These are phyloP conservation scores for Neurospora sp. DNA, from an alignment of 495 filamentous ascomycete genomes.

Conservation along the genomic window DNA sequence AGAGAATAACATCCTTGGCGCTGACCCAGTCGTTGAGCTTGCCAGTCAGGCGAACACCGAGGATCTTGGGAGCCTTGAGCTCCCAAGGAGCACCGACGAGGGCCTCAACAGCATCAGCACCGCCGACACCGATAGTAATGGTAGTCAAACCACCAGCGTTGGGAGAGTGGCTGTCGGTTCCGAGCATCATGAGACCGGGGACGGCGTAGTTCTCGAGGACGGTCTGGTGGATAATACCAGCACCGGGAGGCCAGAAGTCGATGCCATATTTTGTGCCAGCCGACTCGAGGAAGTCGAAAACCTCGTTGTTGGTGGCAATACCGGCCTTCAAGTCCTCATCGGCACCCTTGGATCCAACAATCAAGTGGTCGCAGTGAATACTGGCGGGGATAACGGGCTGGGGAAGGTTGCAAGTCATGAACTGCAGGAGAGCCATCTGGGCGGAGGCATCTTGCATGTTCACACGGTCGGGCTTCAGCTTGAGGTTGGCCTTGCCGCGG, in stretches of 20 bases:
- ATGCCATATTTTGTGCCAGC: conserved; percentile 94
- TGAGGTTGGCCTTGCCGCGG: conserved; percentile 82
- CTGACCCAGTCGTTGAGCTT: conserved; percentile 81
- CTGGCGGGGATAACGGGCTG: conserved; percentile 92
- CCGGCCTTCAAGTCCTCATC: conserved; percentile 78
- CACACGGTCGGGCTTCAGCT: conserved; percentile 94
- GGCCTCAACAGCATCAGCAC: conserved; percentile 94
- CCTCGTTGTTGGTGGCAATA: conserved; percentile 88
- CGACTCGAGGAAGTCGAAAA: conserved; percentile 94
- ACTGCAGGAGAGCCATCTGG: conserved; percentile 95
- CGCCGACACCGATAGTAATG: conserved; percentile 95
- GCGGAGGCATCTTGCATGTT: conserved; percentile 99
- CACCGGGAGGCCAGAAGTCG: conserved; percentile 97
- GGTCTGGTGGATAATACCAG: conserved; percentile 98
- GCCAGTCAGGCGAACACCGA: conserved; percentile 80
- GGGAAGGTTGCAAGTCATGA: conserved; percentile 91
- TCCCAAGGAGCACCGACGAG: conserved; percentile 97
- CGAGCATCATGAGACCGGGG: conserved; percentile 98
- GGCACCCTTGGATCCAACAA: conserved; percentile 86
- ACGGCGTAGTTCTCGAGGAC: conserved; percentile 98
- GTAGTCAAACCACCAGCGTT: conserved; percentile 89
- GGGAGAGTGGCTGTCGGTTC: conserved; percentile 95
- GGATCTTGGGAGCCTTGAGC: conserved; percentile 80
- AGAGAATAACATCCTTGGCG: conserved; percentile 90
- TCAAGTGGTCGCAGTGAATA: conserved; percentile 99